Evolutionary conservation across 257 asterid species (phyloP).

Genomic region (Plectranthus barbatus): DNA sequence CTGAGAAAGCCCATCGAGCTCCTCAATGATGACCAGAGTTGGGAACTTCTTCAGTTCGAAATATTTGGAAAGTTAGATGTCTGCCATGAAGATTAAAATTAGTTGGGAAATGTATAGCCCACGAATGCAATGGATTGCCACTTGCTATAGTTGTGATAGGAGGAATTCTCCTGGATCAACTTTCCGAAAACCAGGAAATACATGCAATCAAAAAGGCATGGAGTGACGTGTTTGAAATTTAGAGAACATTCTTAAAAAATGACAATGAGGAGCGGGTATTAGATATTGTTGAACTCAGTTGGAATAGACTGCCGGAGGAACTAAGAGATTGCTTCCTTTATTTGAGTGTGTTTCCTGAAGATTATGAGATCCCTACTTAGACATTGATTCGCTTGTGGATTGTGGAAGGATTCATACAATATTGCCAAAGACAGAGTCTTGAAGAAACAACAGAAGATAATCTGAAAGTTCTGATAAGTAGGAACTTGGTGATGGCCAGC

Average conservation of each 20-base stretch:
- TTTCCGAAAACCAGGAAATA: background rate
- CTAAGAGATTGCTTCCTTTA: conserved; percentile 36
- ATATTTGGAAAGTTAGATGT: conserved; percentile 12
- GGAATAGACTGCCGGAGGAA: conserved; percentile 22
- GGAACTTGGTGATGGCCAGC: conserved; percentile 32
- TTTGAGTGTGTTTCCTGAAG: conserved; percentile 36
- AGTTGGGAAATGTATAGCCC: conserved; percentile 24
- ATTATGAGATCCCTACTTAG: conserved; percentile 22
- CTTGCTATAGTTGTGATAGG: conserved; percentile 30
- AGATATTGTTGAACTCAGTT: conserved; percentile 31
- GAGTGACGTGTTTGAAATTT: conserved; percentile 7
- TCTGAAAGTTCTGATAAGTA: conserved; percentile 24
- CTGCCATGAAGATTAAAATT: conserved; percentile 5
- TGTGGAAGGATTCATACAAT: conserved; percentile 43
- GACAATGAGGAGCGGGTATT: background rate
- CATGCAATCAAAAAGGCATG: background rate
- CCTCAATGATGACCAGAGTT: conserved; percentile 20
- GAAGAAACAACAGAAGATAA: conserved; percentile 28
- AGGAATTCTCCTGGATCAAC: conserved; percentile 10
- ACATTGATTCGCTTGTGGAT: conserved; percentile 35
- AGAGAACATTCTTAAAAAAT: background rate
- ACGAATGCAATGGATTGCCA: no score
- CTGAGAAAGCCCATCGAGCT: conserved; percentile 17
- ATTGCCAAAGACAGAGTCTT: conserved; percentile 3
- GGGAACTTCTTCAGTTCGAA: conserved; percentile 29